Percentiles rank a stretch among this genome's conserved stretches.
Conservation (phyloP, 495 filamentous ascomycete species). For the Cryomyces minteri region DNA sequence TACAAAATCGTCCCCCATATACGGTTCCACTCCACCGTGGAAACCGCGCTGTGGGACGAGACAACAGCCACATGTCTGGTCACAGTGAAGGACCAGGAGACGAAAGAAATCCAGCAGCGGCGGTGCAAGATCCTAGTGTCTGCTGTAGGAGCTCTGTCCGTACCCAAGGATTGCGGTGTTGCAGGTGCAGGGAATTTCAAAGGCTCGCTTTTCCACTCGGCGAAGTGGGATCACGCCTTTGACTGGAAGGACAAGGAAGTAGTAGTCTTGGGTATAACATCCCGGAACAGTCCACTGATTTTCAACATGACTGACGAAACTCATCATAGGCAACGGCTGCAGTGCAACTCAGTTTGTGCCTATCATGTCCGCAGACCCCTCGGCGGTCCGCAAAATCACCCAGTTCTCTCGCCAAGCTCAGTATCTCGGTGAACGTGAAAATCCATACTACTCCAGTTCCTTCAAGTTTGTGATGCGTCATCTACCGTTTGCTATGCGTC, state of each 20-base stretch:
- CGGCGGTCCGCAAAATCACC: conserved; percentile 8
- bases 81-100: conserved; percentile 19
- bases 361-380: conserved; percentile 6
- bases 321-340: conserved; percentile 11
- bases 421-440: conserved; percentile 1
- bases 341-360: conserved; percentile 18
- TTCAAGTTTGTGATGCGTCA: conserved; percentile 15
- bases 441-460: conserved; percentile 6
- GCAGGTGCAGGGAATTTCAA: conserved; percentile 27
- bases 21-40: conserved; percentile 23
- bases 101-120: conserved; percentile 11
- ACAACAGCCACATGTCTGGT: conserved; percentile 26
- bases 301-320: background rate
- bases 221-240: conserved; percentile 36
- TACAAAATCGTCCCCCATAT: conserved; percentile 27
- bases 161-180: conserved; percentile 30
- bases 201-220: conserved; percentile 37
- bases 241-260: conserved; percentile 37
- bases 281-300: background rate
- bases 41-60: conserved; percentile 25
- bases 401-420: conserved; percentile 15
- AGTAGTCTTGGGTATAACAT: conserved; percentile 30
- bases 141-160: conserved; percentile 31
- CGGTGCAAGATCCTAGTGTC: conserved; percentile 38
- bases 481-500: conserved; percentile 13